Percentiles rank a stretch among this genome's conserved stretches.
Conservation (phyloP, 805 yeast genomes). For the Teunomyces kruisii region DNA sequence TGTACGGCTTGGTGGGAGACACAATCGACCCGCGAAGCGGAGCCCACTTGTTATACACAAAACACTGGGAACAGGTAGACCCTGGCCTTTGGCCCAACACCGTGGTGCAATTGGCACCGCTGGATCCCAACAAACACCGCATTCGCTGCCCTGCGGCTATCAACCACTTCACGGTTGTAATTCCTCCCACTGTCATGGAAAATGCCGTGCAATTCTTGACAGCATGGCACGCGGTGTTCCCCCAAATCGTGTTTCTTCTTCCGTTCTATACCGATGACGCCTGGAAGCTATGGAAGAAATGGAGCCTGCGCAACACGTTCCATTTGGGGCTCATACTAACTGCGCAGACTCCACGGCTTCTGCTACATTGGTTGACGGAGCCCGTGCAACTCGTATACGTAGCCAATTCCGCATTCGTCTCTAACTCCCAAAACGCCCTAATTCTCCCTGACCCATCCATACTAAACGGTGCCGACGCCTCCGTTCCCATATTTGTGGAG, state of each 20-base stretch:
- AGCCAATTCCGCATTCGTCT: not conserved
- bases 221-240: not conserved
- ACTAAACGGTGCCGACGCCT: not conserved
- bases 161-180: not conserved
- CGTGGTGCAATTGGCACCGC: not conserved
- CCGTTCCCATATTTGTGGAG: not conserved
- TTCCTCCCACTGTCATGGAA: not conserved
- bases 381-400: not conserved
- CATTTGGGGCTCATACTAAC: not conserved
- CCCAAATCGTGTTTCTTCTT: not conserved
- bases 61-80: not conserved
- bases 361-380: not conserved
- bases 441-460: not conserved
- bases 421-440: not conserved
- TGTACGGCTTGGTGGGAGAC: not conserved
- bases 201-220: not conserved
- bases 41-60: not conserved
- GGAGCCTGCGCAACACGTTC: not conserved
- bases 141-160: not conserved
- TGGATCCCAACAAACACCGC: not conserved
- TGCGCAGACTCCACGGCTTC: not conserved
- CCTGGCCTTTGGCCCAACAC: not conserved
- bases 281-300: not conserved
- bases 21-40: not conserved
- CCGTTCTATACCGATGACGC: not conserved